Percentiles rank a stretch among this genome's conserved stretches.
Evolutionary conservation across 352 stramenopile species (phyloP).

Genomic region (Phytophthora cryptogea): DNA sequence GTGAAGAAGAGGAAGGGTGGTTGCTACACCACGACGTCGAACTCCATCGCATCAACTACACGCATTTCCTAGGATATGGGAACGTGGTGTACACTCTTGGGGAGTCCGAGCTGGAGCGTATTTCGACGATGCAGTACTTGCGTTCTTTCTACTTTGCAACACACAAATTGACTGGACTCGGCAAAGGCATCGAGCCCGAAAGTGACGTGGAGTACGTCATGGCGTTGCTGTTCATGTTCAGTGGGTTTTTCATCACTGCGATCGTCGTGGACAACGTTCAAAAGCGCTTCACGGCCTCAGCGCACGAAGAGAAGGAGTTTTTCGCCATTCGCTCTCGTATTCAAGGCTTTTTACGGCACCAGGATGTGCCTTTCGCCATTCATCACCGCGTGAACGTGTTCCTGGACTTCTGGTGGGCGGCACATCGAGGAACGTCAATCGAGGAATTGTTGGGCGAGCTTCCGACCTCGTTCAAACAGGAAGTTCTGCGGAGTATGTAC

Average conservation of each 20-base stretch:
- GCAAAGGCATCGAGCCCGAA: constrained; percentile 44
- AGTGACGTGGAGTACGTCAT: constrained; percentile 38
- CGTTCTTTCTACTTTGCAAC: constrained; percentile 49
- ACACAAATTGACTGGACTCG: constrained; percentile 41
- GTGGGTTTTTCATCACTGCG: constrained; percentile 54
- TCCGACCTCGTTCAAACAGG: constrained; percentile 35
- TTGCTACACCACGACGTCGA: constrained; percentile 32
- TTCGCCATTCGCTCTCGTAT: constrained; percentile 53
- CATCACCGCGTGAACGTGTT: constrained; percentile 59
- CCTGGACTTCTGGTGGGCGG: constrained; percentile 68
- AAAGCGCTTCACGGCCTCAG: constrained; percentile 54
- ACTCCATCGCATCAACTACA: constrained; percentile 22
- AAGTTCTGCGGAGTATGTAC: constrained; percentile 54
- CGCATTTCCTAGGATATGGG: constrained; percentile 7
- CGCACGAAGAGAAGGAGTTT: constrained; percentile 64
- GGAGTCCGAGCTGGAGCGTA: constrained; percentile 10
- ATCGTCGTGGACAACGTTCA: constrained; percentile 62
- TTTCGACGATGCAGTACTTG: constrained; percentile 44
- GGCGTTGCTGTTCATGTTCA: constrained; percentile 49
- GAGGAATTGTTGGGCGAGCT: constrained; percentile 47
- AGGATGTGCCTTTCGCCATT: constrained; percentile 48
- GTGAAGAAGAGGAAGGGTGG: constrained; percentile 27
- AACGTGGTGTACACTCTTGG: constrained; percentile 9
- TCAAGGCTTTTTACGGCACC: constrained; percentile 51
- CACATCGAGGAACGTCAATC: constrained; percentile 48